These are phyloP conservation scores for Arthromyces matolae DNA, from an alignment of 768 basidiomycete species.

Conservation along the genomic window DNA sequence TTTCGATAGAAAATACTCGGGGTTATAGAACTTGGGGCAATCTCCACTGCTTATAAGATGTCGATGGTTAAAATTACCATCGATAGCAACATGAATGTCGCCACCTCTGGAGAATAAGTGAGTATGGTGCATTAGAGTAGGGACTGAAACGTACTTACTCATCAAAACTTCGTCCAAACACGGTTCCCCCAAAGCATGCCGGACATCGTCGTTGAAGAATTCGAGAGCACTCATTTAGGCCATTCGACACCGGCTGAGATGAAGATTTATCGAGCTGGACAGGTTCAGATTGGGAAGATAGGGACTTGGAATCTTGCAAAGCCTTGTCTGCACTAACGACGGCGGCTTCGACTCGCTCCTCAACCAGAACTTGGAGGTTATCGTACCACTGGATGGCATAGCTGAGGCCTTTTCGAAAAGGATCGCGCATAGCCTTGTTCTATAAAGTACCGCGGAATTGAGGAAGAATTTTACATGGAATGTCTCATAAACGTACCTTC, in stretches of 20 bases:
- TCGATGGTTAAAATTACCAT: too few species aligned
- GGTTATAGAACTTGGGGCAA: constrained; percentile 28
- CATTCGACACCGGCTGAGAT: too few species aligned
- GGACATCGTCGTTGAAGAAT: constrained; percentile 26
- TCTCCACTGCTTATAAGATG: constrained; percentile 30
- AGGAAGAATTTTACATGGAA: constrained; percentile 9
- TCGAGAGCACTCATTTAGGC: constrained; percentile 16
- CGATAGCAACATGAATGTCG: too few species aligned
- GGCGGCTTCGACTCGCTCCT: background rate
- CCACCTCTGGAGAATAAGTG: too few species aligned
- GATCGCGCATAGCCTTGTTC: background rate
- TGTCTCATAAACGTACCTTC: constrained; percentile 22
- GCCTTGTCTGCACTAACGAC: background rate
- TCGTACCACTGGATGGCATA: constrained; percentile 5
- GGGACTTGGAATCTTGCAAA: background rate
- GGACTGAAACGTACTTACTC: too few species aligned
- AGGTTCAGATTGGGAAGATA: background rate
- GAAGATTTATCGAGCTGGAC: too few species aligned
- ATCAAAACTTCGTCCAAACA: constrained; percentile 31
- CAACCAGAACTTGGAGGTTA: background rate
- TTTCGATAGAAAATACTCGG: constrained; percentile 30
- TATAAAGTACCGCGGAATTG: background rate
- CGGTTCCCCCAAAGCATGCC: too few species aligned
- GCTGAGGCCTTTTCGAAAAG: too few species aligned
- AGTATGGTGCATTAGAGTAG: too few species aligned